phyloP scores from a whole-genome alignment of 441 rosid genomes.

The Pelargonium australe region DNA sequence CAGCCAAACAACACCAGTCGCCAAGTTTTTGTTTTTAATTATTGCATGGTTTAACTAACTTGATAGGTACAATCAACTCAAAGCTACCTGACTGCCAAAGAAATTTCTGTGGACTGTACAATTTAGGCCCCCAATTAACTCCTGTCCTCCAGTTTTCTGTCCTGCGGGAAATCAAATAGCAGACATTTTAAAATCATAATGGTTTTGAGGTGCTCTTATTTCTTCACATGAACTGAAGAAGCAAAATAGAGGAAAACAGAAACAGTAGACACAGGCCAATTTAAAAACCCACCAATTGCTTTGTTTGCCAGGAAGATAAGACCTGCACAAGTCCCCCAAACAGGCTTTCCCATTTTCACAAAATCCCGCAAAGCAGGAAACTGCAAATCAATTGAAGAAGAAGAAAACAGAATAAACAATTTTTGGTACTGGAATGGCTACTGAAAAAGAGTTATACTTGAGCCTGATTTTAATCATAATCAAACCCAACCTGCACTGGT shows the following conservation, averaged over 20 bases:
- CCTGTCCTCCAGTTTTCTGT: slow-evolving; percentile 87
- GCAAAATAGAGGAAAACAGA: not conserved
- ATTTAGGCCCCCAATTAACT: slow-evolving; percentile 75
- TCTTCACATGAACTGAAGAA: not conserved
- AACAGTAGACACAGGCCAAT: too few species aligned
- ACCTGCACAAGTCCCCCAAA: slow-evolving; percentile 97
- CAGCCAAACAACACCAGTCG: too few species aligned
- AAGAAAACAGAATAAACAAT: not conserved
- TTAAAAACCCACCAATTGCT: slow-evolving; percentile 55
- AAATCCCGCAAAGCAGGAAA: slow-evolving; percentile 81
- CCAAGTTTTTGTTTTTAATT: too few species aligned
- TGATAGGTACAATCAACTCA: not conserved
- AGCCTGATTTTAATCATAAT: too few species aligned
- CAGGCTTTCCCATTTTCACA: slow-evolving; percentile 79
- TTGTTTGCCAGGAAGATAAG: slow-evolving; percentile 86
- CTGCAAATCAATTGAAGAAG: slow-evolving; percentile 30
- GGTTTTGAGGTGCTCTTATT: not conserved
- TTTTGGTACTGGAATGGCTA: not conserved
- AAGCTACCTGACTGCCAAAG: slow-evolving; percentile 85
- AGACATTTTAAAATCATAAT: slow-evolving; percentile 4
- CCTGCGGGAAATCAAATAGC: slow-evolving; percentile 36
- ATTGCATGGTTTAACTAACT: not conserved
- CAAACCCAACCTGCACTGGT: too few species aligned
- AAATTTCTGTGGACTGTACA: slow-evolving; percentile 76
- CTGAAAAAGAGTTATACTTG: too few species aligned